These are phyloP conservation scores for Petunia hybrid DNA, from an alignment of 305 asterid genomes.

Conservation along the genomic window DNA sequence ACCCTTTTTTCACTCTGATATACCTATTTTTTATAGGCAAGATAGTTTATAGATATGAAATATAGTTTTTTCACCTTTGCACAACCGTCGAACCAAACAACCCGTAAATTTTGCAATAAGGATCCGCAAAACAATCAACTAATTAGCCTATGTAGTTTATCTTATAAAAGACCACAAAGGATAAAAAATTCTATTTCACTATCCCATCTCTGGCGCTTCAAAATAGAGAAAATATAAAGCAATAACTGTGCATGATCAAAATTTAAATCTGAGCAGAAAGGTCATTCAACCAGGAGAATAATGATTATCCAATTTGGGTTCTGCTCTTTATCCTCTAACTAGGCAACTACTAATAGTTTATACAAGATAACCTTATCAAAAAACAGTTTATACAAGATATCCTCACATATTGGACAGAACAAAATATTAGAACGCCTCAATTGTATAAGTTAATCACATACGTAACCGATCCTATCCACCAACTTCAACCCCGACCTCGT, in stretches of 20 bases:
- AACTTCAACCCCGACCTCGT: neutral
- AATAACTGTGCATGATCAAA: neutral
- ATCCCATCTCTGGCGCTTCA: slow-evolving; percentile 12
- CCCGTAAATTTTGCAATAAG: neutral
- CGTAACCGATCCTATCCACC: neutral
- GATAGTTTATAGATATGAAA: neutral
- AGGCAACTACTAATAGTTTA: neutral
- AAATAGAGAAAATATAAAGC: neutral
- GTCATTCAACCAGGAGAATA: slow-evolving; percentile 23
- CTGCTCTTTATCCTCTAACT: neutral
- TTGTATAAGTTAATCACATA: neutral
- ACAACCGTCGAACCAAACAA: neutral
- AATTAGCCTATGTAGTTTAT: neutral
- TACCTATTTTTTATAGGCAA: neutral
- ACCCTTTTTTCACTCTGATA: too few relatives aligned
- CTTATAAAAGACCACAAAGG: neutral
- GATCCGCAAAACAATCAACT: neutral
- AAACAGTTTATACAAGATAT: neutral
- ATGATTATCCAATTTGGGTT: slow-evolving; percentile 6
- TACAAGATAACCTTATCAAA: neutral
- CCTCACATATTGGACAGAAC: neutral
- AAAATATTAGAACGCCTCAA: neutral
- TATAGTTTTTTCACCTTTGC: neutral
- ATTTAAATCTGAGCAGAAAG: slow-evolving; percentile 17
- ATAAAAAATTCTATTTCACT: neutral